Percentiles rank a stretch among this genome's conserved stretches.
These are phyloP conservation scores for Aspergillus fijiensis DNA, from an alignment of 2,329 filamentous ascomycete species.

Conservation along the genomic window DNA sequence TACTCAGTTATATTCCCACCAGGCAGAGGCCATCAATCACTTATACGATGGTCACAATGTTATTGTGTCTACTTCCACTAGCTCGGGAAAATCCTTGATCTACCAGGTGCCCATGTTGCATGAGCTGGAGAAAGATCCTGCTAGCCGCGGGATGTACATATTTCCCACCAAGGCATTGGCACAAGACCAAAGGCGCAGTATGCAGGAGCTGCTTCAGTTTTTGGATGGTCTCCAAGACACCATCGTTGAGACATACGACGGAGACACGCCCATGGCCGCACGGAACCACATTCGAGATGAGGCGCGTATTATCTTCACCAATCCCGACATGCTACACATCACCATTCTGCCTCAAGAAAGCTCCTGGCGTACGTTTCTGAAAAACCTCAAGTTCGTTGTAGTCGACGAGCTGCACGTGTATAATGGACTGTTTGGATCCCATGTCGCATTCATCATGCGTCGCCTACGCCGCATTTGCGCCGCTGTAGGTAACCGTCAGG, in stretches of 20 bases:
- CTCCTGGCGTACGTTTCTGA: slow-evolving; percentile 82
- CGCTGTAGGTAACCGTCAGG: slow-evolving; percentile 77
- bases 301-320: slow-evolving; percentile 92
- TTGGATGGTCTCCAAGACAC: slow-evolving; percentile 74
- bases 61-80: slow-evolving; percentile 91
- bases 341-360: slow-evolving; percentile 92
- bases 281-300: slow-evolving; percentile 81
- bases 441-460: slow-evolving; percentile 93
- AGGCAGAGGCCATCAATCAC: slow-evolving; percentile 89
- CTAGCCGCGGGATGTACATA: slow-evolving; percentile 90
- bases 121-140: slow-evolving; percentile 73
- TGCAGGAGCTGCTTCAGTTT: slow-evolving; percentile 79
- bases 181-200: slow-evolving; percentile 85
- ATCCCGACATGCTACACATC: slow-evolving; percentile 96
- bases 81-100: slow-evolving; percentile 96
- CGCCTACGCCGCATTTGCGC: slow-evolving; percentile 83
- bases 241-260: slow-evolving; percentile 91
- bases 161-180: slow-evolving; percentile 96
- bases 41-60: slow-evolving; percentile 80
- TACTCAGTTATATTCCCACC: slow-evolving; percentile 82
- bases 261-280: slow-evolving; percentile 81
- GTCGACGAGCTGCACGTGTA: slow-evolving; percentile 93
- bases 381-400: slow-evolving; percentile 87
- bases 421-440: slow-evolving; percentile 89
- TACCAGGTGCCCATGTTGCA: slow-evolving; percentile 93